Percentiles rank a stretch among this genome's conserved stretches.
Conservation (phyloP, 345 rosid genomes). For the Noccaea caerulescens region DNA sequence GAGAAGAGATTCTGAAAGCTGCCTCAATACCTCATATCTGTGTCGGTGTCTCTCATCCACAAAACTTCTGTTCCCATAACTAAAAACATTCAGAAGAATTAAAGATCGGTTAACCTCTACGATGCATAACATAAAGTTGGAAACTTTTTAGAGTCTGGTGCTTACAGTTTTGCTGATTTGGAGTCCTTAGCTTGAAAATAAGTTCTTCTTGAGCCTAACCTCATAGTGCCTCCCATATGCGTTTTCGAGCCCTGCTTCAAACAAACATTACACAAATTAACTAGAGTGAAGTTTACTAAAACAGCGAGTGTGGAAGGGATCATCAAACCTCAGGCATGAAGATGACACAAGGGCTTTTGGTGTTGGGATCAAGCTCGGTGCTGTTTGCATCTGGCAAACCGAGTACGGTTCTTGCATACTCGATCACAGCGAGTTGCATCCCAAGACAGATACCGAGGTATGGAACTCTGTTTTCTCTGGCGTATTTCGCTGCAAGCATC, state of each 20-base stretch:
- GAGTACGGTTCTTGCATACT: constrained; percentile 78
- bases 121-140: constrained; percentile 30
- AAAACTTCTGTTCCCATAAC: constrained; percentile 71
- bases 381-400: constrained; percentile 85
- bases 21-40: constrained; percentile 76
- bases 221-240: constrained; percentile 51
- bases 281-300: constrained; percentile 9
- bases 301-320: background rate
- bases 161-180: constrained; percentile 47
- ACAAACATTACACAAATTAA: constrained; percentile 4
- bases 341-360: constrained; percentile 78
- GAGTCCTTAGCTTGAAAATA: constrained; percentile 45
- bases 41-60: constrained; percentile 97
- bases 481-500: constrained; percentile 85
- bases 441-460: constrained; percentile 96
- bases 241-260: constrained; percentile 45
- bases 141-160: background rate
- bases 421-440: constrained; percentile 96
- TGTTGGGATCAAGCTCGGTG: constrained; percentile 81
- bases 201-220: constrained; percentile 50
- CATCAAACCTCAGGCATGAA: constrained; percentile 91
- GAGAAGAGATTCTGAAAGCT: constrained; percentile 15
- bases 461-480: constrained; percentile 85
- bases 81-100: constrained; percentile 38
- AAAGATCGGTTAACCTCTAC: background rate